Evolutionary conservation across 2,329 filamentous ascomycete genomes (phyloP).

Genomic region (Westerdykella ornata): DNA sequence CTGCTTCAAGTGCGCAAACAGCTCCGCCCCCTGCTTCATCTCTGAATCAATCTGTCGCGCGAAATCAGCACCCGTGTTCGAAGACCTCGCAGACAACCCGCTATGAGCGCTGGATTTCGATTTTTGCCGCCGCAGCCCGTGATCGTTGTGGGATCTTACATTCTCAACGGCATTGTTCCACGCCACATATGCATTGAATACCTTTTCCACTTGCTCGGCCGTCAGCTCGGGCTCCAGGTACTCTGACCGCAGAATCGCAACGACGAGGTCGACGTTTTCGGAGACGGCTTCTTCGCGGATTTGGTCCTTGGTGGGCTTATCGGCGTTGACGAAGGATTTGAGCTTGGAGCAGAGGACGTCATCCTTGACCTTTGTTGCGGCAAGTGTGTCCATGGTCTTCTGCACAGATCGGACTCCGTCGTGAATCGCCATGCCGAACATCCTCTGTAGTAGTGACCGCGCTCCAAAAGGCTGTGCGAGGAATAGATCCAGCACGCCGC

Average conservation of each 20-base stretch:
- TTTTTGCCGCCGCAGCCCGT: conserved; percentile 22
- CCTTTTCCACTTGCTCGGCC: conserved; percentile 67
- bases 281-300: conserved; percentile 66
- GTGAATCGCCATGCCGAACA: conserved; percentile 84
- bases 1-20: conserved; percentile 93
- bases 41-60: conserved; percentile 61
- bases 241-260: conserved; percentile 76
- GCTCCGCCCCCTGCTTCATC: conserved; percentile 78
- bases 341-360: conserved; percentile 72
- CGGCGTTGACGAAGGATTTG: conserved; percentile 67
- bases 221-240: conserved; percentile 64
- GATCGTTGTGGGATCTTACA: conserved; percentile 22
- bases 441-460: conserved; percentile 83
- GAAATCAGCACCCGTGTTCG: conserved; percentile 4
- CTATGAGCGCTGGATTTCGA: conserved; percentile 29
- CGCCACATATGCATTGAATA: conserved; percentile 92
- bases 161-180: conserved; percentile 95
- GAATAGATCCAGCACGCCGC: conserved; percentile 89
- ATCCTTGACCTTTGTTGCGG: conserved; percentile 68
- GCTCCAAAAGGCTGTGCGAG: conserved; percentile 90
- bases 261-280: conserved; percentile 77
- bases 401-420: conserved; percentile 86
- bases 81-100: conserved; percentile 18
- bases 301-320: conserved; percentile 65
- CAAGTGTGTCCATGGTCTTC: conserved; percentile 73